phyloP scores from a whole-genome alignment of 345 rosid genomes.

The Alliaria petiolata region DNA sequence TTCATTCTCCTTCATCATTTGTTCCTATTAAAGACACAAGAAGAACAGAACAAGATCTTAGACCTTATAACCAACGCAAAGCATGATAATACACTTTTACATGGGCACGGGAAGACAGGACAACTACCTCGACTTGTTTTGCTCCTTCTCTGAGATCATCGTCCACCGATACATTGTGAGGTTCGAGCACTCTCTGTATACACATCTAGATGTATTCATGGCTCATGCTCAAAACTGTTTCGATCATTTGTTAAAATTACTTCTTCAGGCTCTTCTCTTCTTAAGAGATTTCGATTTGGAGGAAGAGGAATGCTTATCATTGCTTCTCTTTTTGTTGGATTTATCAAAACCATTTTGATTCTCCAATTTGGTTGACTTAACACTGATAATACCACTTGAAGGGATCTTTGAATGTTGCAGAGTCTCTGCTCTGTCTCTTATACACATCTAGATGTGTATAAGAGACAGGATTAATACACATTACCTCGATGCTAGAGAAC shows the following conservation, averaged over 20 bases:
- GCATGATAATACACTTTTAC: not conserved
- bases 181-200: too few species aligned
- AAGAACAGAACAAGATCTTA: slow-evolving; percentile 52
- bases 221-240: slow-evolving; percentile 5
- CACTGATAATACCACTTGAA: slow-evolving; percentile 55
- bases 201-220: not conserved
- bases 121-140: not conserved
- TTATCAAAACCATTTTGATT: slow-evolving; percentile 32
- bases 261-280: slow-evolving; percentile 60
- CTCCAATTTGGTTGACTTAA: slow-evolving; percentile 36
- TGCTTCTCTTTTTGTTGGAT: slow-evolving; percentile 53
- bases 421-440: too few species aligned
- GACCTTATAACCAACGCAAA: slow-evolving; percentile 39
- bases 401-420: too few species aligned
- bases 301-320: slow-evolving; percentile 35
- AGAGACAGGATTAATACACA: slow-evolving; percentile 18
- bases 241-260: not conserved
- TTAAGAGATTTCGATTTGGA: slow-evolving; percentile 53
- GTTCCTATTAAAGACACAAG: slow-evolving; percentile 39
- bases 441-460: too few species aligned
- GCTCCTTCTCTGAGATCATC: too few species aligned
- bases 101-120: not conserved
- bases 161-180: too few species aligned
- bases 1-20: slow-evolving; percentile 52
- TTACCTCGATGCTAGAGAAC: slow-evolving; percentile 64